Conservation (phyloP, 2,329 filamentous ascomycete genomes). For the Exophiala aquamarina region DNA sequence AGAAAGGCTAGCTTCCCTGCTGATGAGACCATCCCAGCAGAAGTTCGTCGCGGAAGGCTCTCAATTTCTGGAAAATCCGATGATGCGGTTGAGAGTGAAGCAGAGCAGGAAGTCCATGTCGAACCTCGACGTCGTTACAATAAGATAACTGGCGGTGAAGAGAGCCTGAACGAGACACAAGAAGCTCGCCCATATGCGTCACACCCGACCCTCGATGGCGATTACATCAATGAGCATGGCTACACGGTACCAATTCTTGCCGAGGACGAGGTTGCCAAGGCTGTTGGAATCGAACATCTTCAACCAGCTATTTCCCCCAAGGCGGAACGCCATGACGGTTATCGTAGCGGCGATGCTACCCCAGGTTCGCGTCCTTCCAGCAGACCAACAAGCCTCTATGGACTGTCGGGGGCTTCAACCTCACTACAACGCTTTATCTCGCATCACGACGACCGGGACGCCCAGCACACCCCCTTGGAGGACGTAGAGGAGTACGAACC, state of each 20-base stretch:
- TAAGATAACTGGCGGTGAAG: slow-evolving; percentile 41
- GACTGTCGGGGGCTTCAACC: slow-evolving; percentile 43
- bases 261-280: slow-evolving; percentile 79
- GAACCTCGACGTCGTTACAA: slow-evolving; percentile 52
- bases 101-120: slow-evolving; percentile 71
- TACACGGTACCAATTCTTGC: slow-evolving; percentile 82
- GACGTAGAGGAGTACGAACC: slow-evolving; percentile 95
- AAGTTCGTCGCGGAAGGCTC: slow-evolving; percentile 26
- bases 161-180: slow-evolving; percentile 44
- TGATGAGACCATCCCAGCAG: slow-evolving; percentile 31
- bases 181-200: slow-evolving; percentile 49
- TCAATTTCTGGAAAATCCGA: slow-evolving; percentile 24
- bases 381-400: slow-evolving; percentile 63
- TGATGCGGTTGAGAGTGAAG: slow-evolving; percentile 44
- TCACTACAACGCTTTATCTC: slow-evolving; percentile 54
- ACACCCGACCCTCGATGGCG: slow-evolving; percentile 47
- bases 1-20: slow-evolving; percentile 51
- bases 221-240: slow-evolving; percentile 58
- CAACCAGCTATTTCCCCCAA: slow-evolving; percentile 80
- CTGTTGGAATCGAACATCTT: slow-evolving; percentile 65
- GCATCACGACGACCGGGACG: slow-evolving; percentile 51
- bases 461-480: slow-evolving; percentile 68
- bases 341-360: slow-evolving; percentile 51
- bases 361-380: slow-evolving; percentile 61
- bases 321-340: slow-evolving; percentile 61